Conservation (phyloP, 176 grass and related monocot species). For the Bolboschoenus planiculmis region DNA sequence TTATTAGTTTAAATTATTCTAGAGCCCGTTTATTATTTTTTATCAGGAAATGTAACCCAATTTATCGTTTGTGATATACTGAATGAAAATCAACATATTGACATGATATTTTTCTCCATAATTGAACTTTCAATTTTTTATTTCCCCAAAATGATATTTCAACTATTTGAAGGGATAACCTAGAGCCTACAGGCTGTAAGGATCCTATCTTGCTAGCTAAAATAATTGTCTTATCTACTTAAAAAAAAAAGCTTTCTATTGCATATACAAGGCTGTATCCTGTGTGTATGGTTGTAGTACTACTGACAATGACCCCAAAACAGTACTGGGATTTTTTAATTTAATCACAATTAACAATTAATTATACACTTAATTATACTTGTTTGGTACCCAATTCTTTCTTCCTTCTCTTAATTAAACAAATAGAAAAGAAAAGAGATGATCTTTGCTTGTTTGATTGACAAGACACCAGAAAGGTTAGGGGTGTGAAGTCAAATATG, state of each 20-base stretch:
- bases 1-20: no score
- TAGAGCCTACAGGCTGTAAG: not conserved
- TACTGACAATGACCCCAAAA: slow-evolving; percentile 4
- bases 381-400: not conserved
- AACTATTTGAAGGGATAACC: not conserved
- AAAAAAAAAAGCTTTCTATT: not conserved
- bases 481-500: slow-evolving; percentile 18
- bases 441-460: slow-evolving; percentile 14
- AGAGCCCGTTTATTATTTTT: no score
- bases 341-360: slow-evolving; percentile 6
- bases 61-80: not conserved
- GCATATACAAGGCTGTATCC: slow-evolving; percentile 8
- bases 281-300: not conserved
- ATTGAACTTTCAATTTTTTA: not conserved
- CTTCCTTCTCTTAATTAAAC: not conserved
- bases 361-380: no score
- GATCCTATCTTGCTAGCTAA: not conserved
- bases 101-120: not conserved
- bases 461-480: not conserved
- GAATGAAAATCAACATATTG: not conserved
- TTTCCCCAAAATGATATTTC: not conserved
- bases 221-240: not conserved
- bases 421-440: not conserved
- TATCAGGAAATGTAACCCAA: not conserved
- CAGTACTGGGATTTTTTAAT: not conserved